Conservation (phyloP, 345 rosid species). For the Salix caprea region DNA sequence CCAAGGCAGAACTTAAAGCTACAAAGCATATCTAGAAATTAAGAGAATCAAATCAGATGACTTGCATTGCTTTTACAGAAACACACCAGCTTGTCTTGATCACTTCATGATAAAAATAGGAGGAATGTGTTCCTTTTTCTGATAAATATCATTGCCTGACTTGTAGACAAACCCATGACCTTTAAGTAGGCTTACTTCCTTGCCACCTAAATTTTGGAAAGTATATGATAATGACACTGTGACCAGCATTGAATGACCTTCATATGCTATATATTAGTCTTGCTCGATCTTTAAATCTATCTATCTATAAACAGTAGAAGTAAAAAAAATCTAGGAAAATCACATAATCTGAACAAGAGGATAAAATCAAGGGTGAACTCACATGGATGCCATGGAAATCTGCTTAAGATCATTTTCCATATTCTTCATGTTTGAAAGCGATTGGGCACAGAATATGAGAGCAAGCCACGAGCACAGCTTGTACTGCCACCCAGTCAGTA, state of each 20-base stretch:
- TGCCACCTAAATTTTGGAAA: neutral
- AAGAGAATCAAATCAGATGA: neutral
- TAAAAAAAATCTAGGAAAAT: too few relatives aligned
- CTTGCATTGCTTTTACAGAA: neutral
- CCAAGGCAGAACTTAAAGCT: neutral
- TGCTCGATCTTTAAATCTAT: neutral
- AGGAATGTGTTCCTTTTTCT: neutral
- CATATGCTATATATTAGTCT: neutral
- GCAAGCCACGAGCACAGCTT: slow-evolving; percentile 98
- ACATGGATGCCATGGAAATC: slow-evolving; percentile 98
- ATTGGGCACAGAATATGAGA: slow-evolving; percentile 87
- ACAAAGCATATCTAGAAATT: neutral
- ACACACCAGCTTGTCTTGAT: neutral
- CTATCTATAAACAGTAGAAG: neutral
- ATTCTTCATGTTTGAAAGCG: slow-evolving; percentile 84
- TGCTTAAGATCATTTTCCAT: slow-evolving; percentile 87
- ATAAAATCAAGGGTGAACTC: slow-evolving; percentile 21
- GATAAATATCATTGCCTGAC: neutral
- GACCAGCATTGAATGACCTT: neutral
- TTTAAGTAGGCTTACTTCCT: too few relatives aligned
- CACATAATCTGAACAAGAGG: neutral
- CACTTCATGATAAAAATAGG: neutral
- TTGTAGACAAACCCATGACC: neutral
- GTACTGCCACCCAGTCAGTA: slow-evolving; percentile 45
- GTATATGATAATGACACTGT: neutral